phyloP scores from a whole-genome alignment of 129 eudicot genomes.

The Pittosporum tobira region DNA sequence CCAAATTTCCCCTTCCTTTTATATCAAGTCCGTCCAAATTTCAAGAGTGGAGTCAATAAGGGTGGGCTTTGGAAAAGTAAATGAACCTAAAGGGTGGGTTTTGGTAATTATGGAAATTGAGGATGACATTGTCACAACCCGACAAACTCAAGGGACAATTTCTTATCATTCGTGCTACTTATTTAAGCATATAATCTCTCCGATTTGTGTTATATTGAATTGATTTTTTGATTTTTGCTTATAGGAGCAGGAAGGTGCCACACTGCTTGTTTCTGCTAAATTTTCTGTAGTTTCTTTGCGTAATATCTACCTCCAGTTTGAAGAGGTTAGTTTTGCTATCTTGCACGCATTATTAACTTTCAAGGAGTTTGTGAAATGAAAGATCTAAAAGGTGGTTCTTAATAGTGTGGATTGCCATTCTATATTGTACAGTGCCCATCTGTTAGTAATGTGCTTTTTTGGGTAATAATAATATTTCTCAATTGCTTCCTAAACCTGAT shows the following conservation, averaged over 20 bases:
- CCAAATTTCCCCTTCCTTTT: too few species aligned
- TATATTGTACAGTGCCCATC: background rate
- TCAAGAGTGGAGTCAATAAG: too few species aligned
- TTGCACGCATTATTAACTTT: background rate
- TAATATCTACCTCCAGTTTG: slow-evolving; percentile 73
- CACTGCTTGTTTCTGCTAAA: slow-evolving; percentile 86
- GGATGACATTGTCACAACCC: too few species aligned
- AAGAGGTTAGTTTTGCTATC: slow-evolving; percentile 48
- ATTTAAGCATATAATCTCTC: background rate
- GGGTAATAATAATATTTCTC: too few species aligned
- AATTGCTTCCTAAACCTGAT: too few species aligned
- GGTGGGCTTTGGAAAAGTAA: too few species aligned
- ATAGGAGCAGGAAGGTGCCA: slow-evolving; percentile 94
- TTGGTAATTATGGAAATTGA: too few species aligned
- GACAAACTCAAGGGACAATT: too few species aligned
- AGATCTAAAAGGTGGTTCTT: background rate
- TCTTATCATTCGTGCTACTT: background rate
- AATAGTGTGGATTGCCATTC: background rate
- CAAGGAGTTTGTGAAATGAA: background rate
- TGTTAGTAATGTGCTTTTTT: too few species aligned
- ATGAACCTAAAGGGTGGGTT: too few species aligned
- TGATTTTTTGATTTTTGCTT: background rate
- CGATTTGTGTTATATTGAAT: background rate
- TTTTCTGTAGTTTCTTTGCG: slow-evolving; percentile 71
- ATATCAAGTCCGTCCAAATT: too few species aligned